A percentile compares a stretch with the other conserved stretches of the same genome.
Conservation (phyloP, 2,329 filamentous ascomycete species). For the Fusarium miscanthi region DNA sequence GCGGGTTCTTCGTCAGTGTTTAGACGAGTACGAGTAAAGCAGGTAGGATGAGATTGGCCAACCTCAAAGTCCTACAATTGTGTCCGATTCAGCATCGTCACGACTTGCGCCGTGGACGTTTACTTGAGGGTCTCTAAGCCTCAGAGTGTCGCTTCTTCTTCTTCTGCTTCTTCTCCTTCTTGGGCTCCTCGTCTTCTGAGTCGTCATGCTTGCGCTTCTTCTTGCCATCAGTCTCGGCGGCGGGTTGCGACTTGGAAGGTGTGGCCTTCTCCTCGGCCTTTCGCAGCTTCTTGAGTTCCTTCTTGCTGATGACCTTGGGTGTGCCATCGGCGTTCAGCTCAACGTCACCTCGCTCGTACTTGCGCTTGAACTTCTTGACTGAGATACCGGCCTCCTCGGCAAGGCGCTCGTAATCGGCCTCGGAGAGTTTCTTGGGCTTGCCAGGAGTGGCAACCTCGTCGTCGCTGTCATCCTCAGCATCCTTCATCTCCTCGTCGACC, state of each 20-base stretch:
- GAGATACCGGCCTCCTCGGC: conserved; percentile 76
- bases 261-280: conserved; percentile 66
- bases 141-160: conserved; percentile 59
- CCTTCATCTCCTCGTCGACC: conserved; percentile 58
- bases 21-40: conserved; percentile 46
- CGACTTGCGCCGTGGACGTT: conserved; percentile 23
- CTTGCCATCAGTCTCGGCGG: conserved; percentile 53
- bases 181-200: conserved; percentile 70
- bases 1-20: conserved; percentile 41
- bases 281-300: conserved; percentile 78
- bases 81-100: conserved; percentile 39
- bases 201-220: conserved; percentile 78
- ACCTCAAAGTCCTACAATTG: conserved; percentile 26
- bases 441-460: conserved; percentile 49
- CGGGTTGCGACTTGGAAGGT: conserved; percentile 57
- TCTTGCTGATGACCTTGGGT: conserved; percentile 77
- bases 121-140: conserved; percentile 44
- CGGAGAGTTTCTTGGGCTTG: conserved; percentile 60
- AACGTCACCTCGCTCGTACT: conserved; percentile 81
- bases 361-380: conserved; percentile 81
- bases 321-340: conserved; percentile 72
- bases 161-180: conserved; percentile 69
- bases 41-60: conserved; percentile 28
- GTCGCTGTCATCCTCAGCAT: conserved; percentile 55
- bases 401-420: conserved; percentile 67